phyloP scores from a whole-genome alignment of 306 rosid species.

The Casuarina glauca region DNA sequence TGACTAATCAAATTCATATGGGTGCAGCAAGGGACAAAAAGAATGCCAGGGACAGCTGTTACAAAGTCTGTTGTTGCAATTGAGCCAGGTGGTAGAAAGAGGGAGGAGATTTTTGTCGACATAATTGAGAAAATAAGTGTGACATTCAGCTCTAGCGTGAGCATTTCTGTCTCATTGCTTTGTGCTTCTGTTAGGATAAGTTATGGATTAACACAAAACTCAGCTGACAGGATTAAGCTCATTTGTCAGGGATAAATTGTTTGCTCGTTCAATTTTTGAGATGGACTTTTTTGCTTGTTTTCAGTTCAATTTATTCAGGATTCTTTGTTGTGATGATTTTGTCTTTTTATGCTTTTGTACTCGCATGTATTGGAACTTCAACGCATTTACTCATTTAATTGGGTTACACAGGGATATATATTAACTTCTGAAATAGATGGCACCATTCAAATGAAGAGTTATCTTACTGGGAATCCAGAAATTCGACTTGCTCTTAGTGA shows the following conservation, averaged over 20 bases:
- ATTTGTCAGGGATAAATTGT: neutral
- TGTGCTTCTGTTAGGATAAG: neutral
- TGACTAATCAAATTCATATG: slow-evolving; percentile 28
- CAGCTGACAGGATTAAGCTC: neutral
- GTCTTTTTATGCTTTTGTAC: slow-evolving; percentile 1
- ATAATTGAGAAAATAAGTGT: slow-evolving; percentile 93
- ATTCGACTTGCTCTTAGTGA: slow-evolving; percentile 90
- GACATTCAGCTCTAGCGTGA: slow-evolving; percentile 93
- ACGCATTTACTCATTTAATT: slow-evolving; percentile 24
- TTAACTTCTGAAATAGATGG: slow-evolving; percentile 98
- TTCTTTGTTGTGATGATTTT: neutral
- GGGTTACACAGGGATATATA: slow-evolving; percentile 70
- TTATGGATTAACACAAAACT: neutral
- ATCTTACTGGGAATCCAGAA: slow-evolving; percentile 90
- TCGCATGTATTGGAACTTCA: neutral
- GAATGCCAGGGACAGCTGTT: slow-evolving; percentile 91
- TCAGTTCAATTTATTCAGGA: neutral
- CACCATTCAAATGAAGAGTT: slow-evolving; percentile 98
- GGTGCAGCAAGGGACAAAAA: slow-evolving; percentile 73
- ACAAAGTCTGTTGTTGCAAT: slow-evolving; percentile 86
- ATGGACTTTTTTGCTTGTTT: neutral
- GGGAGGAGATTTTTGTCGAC: slow-evolving; percentile 95
- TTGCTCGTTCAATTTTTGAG: neutral
- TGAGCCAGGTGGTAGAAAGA: slow-evolving; percentile 89
- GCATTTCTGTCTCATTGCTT: slow-evolving; percentile 23